A percentile compares a stretch with the other conserved stretches of the same genome.
Evolutionary conservation across 129 eudicot species (phyloP).

Genomic region (Chrysanthemum makinoi): DNA sequence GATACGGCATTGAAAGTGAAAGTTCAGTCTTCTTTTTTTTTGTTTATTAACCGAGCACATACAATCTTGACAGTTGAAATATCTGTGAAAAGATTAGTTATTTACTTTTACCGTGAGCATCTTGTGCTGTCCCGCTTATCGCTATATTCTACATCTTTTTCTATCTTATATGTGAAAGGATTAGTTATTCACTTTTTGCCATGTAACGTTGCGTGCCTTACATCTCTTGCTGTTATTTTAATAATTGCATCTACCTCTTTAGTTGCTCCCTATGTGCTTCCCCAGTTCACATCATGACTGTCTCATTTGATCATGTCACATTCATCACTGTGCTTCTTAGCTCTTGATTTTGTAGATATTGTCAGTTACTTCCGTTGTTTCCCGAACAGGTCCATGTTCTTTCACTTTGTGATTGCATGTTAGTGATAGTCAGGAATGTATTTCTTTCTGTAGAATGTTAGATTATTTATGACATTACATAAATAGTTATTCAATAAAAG

Average conservation of each 20-base stretch:
- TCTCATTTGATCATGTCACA: background rate
- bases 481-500: no score
- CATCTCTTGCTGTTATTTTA: background rate
- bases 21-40: no score
- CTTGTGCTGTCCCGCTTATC: no score
- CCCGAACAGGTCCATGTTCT: background rate
- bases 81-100: no score
- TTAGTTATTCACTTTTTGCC: constrained; percentile 6
- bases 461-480: no score
- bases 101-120: no score
- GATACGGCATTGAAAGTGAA: no score
- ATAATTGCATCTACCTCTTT: background rate
- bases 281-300: background rate
- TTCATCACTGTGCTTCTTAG: background rate
- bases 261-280: background rate
- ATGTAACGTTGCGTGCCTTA: background rate
- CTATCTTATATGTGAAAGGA: background rate
- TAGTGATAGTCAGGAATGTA: constrained; percentile 8
- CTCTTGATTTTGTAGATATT: background rate
- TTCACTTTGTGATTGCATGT: background rate
- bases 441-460: background rate
- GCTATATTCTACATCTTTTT: background rate
- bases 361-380: background rate
- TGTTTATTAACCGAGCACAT: no score
- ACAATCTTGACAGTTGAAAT: no score